Conservation (phyloP, 2,329 filamentous ascomycete genomes). For the Trichophyton rubrum region DNA sequence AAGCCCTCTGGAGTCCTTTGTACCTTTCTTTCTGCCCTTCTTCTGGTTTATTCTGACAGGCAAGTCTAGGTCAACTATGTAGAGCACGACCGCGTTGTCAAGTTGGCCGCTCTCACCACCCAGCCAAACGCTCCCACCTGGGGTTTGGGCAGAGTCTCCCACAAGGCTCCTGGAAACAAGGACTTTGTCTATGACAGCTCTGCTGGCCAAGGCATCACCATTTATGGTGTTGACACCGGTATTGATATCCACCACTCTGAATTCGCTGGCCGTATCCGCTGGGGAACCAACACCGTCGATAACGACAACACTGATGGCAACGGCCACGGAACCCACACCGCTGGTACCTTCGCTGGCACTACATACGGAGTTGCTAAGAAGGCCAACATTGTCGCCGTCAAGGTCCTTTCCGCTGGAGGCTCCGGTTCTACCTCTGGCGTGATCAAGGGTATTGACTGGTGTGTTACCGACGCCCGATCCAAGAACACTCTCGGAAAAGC, state of each 20-base stretch:
- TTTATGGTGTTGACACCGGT: conserved; percentile 31
- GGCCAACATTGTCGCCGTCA: conserved; percentile 35
- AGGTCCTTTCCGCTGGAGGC: conserved; percentile 36
- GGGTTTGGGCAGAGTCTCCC: conserved; percentile 27
- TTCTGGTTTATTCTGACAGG: not conserved
- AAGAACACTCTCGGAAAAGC: conserved; percentile 21
- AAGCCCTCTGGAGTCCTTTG: not conserved
- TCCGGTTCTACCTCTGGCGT: conserved; percentile 36
- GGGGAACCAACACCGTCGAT: conserved; percentile 24
- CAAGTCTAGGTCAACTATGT: conserved; percentile 12
- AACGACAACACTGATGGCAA: conserved; percentile 16
- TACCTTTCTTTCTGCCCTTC: not conserved
- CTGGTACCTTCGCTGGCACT: conserved; percentile 26
- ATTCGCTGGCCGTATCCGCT: conserved; percentile 26
- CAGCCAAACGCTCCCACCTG: conserved; percentile 22
- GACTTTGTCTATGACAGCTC: conserved; percentile 27
- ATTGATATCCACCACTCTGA: conserved; percentile 25
- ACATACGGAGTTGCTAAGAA: conserved; percentile 29
- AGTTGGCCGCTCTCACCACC: conserved; percentile 4
- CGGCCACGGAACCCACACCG: conserved; percentile 31
- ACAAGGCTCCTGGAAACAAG: conserved; percentile 14
- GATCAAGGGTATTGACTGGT: conserved; percentile 38
- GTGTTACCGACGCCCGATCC: conserved; percentile 22
- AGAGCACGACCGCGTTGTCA: conserved; percentile 11
- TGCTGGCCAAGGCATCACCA: conserved; percentile 25